Percentiles rank a stretch among this genome's conserved stretches.
These are phyloP conservation scores for Aspergillus thermomutatus DNA, from an alignment of 2,329 filamentous ascomycete genomes.

Conservation along the genomic window DNA sequence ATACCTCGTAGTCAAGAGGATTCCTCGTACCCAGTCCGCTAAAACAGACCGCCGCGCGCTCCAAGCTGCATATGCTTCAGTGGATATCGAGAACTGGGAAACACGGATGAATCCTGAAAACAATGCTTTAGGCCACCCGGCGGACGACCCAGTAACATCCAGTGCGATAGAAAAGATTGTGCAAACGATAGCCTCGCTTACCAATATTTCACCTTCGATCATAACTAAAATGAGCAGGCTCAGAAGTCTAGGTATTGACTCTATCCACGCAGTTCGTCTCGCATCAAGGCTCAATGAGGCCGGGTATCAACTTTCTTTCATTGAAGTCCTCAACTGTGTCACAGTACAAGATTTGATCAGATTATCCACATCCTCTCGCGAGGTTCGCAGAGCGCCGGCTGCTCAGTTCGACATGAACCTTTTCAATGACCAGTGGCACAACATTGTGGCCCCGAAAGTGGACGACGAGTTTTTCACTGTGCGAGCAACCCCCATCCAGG, in stretches of 20 bases:
- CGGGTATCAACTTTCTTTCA: slow-evolving; percentile 24
- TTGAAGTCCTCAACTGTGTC: slow-evolving; percentile 28
- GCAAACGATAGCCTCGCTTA: slow-evolving; percentile 20
- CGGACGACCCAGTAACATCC: neutral
- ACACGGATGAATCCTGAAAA: slow-evolving; percentile 16
- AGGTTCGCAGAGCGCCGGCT: neutral
- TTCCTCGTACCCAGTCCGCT: slow-evolving; percentile 30
- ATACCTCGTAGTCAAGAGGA: slow-evolving; percentile 27
- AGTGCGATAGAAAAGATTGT: slow-evolving; percentile 10
- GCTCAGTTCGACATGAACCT: slow-evolving; percentile 16
- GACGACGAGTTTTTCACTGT: slow-evolving; percentile 20
- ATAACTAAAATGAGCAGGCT: slow-evolving; percentile 22
- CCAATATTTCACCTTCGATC: slow-evolving; percentile 16
- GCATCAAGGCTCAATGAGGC: slow-evolving; percentile 23
- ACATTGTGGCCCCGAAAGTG: slow-evolving; percentile 12
- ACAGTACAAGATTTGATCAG: slow-evolving; percentile 25
- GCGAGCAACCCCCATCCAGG: slow-evolving; percentile 35
- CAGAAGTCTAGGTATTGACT: slow-evolving; percentile 29
- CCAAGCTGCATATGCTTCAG: slow-evolving; percentile 19
- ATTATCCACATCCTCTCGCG: slow-evolving; percentile 5
- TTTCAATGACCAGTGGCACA: slow-evolving; percentile 23
- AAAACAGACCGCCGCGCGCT: slow-evolving; percentile 33
- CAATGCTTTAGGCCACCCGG: neutral
- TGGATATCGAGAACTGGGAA: slow-evolving; percentile 29
- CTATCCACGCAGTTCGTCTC: slow-evolving; percentile 30